A percentile compares a stretch with the other conserved stretches of the same genome.
These are phyloP conservation scores for Rhizopus microsporus DNA, from an alignment of 371 early-diverging fungal genomes.

Conservation along the genomic window DNA sequence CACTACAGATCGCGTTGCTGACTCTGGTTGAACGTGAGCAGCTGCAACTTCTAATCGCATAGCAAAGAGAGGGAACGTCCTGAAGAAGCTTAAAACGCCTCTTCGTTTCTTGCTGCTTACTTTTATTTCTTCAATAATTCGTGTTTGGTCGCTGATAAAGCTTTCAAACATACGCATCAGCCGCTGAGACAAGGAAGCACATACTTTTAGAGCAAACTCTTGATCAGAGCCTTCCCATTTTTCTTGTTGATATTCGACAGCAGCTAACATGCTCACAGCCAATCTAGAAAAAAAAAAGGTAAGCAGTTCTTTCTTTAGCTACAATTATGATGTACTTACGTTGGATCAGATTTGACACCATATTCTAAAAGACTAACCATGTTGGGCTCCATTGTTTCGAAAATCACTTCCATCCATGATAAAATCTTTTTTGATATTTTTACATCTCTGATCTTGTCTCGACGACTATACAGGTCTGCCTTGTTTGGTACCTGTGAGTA, in stretches of 20 bases:
- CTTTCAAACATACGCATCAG: conserved; percentile 73
- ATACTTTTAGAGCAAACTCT: conserved; percentile 66
- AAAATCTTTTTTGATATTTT: conserved; percentile 62
- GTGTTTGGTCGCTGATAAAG: conserved; percentile 87
- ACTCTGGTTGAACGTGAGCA: conserved; percentile 50
- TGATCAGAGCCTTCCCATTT: conserved; percentile 64
- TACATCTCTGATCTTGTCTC: conserved; percentile 65
- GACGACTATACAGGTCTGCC: conserved; percentile 42
- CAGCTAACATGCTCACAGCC: conserved; percentile 83
- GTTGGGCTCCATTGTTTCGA: conserved; percentile 76
- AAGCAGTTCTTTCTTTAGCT: background rate
- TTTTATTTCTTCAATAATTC: conserved; percentile 90
- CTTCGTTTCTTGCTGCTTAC: conserved; percentile 83
- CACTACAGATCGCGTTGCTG: conserved; percentile 73
- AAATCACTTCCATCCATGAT: conserved; percentile 83
- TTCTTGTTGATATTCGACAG: conserved; percentile 72
- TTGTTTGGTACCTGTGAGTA: conserved; percentile 45
- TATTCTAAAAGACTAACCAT: conserved; percentile 74
- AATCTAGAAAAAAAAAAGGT: conserved; percentile 34
- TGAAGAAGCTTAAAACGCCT: conserved; percentile 86
- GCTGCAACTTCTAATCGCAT: conserved; percentile 70
- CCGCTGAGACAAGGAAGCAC: conserved; percentile 67
- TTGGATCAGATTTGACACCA: conserved; percentile 78
- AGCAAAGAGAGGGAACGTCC: conserved; percentile 89
- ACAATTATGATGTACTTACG: conserved; percentile 35